Evolutionary conservation across 2,329 filamentous ascomycete species (phyloP).

Genomic region (Talaromyces amestolkiae): DNA sequence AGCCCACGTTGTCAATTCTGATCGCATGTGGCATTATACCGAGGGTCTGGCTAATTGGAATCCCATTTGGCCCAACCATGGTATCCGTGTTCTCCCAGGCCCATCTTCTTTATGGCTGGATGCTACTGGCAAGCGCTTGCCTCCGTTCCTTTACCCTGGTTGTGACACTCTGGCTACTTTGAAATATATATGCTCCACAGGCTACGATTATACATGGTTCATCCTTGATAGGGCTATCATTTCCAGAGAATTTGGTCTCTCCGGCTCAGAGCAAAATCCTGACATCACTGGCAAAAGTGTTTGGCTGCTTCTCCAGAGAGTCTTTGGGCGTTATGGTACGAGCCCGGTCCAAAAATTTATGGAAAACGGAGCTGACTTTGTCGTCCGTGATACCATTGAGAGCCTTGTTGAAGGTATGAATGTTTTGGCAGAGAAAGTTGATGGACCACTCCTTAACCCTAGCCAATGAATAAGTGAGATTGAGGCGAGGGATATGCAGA

Average conservation of each 20-base stretch:
- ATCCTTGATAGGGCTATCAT: slow-evolving; percentile 59
- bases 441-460: too few species aligned
- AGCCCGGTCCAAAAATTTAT: not conserved
- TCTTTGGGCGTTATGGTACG: not conserved
- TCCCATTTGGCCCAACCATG: slow-evolving; percentile 60
- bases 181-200: slow-evolving; percentile 59
- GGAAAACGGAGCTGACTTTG: not conserved
- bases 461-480: too few species aligned
- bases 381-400: not conserved
- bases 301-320: slow-evolving; percentile 43
- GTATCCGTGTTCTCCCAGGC: slow-evolving; percentile 61
- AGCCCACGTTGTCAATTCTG: slow-evolving; percentile 57
- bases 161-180: slow-evolving; percentile 58
- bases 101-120: slow-evolving; percentile 64
- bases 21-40: slow-evolving; percentile 66
- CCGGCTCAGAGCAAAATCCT: slow-evolving; percentile 63
- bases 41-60: slow-evolving; percentile 62
- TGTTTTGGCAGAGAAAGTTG: not conserved
- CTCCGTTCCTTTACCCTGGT: slow-evolving; percentile 57
- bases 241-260: slow-evolving; percentile 60
- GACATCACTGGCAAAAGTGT: slow-evolving; percentile 59
- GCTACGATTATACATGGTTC: slow-evolving; percentile 64
- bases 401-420: not conserved
- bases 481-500: too few species aligned
- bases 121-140: slow-evolving; percentile 58